phyloP scores from a whole-genome alignment of 371 early-diverging fungal species.

The Apophysomyces sp. region DNA sequence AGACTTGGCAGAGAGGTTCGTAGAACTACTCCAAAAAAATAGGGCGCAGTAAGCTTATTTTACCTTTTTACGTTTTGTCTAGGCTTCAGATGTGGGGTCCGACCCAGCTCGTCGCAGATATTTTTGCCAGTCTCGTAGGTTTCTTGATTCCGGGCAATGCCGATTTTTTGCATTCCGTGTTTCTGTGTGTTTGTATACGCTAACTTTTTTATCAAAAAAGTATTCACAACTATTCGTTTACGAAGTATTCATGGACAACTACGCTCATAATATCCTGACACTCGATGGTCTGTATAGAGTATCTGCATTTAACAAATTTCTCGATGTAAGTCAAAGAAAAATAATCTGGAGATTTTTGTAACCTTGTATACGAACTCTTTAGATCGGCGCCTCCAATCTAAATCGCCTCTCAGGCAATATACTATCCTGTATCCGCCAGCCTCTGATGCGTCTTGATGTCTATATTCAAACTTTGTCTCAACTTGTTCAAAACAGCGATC shows the following conservation, averaged over 20 bases:
- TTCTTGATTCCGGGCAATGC: neutral
- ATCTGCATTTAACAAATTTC: conserved; percentile 21
- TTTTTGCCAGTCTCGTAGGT: conserved; percentile 28
- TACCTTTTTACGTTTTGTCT: neutral
- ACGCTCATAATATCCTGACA: conserved; percentile 14
- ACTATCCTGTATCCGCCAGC: neutral
- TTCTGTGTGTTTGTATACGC: neutral
- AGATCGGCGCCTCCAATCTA: neutral
- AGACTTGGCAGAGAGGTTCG: conserved; percentile 17
- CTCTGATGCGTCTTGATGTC: neutral
- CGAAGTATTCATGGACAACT: conserved; percentile 15
- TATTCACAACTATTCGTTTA: conserved; percentile 8
- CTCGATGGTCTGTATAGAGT: conserved; percentile 21
- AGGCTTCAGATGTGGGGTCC: conserved; percentile 36
- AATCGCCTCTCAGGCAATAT: neutral
- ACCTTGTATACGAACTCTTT: neutral
- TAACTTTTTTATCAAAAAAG: neutral
- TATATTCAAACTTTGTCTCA: conserved; percentile 13
- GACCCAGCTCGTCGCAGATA: conserved; percentile 35
- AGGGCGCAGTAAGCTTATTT: neutral
- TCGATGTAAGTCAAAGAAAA: conserved; percentile 14
- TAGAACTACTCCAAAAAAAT: neutral
- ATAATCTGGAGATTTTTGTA: neutral
- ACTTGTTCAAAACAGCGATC: conserved; percentile 16
- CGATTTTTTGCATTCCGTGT: neutral